Conservation (phyloP, 1,284 basidiomycete genomes). For the Earliella scabrosa region DNA sequence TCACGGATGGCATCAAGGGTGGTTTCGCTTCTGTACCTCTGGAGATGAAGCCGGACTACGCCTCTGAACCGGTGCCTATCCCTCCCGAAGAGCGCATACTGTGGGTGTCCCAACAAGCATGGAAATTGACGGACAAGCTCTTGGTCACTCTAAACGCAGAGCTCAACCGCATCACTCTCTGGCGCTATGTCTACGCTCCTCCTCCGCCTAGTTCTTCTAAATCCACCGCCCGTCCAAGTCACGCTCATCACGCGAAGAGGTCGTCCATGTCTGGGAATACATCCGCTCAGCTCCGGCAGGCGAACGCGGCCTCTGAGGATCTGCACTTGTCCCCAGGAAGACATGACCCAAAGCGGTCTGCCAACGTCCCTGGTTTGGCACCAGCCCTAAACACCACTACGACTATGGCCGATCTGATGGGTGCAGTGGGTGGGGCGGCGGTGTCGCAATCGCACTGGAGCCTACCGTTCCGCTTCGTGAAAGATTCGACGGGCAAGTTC, state of each 20-base stretch:
- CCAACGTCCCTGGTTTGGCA: slow-evolving; percentile 29
- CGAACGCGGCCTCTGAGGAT: slow-evolving; percentile 22
- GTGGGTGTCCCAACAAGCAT: slow-evolving; percentile 55
- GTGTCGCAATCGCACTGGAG: slow-evolving; percentile 37
- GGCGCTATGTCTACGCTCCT: slow-evolving; percentile 70
- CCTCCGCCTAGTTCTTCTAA: slow-evolving; percentile 45
- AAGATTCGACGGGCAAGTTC: slow-evolving; percentile 15
- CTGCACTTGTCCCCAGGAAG: slow-evolving; percentile 22
- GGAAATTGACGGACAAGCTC: slow-evolving; percentile 50
- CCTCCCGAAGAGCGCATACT: slow-evolving; percentile 66
- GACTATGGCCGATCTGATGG: slow-evolving; percentile 55
- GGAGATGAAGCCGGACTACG: slow-evolving; percentile 56
- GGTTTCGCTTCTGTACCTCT: slow-evolving; percentile 43
- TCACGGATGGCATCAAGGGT: slow-evolving; percentile 59
- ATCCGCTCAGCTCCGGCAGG: slow-evolving; percentile 23
- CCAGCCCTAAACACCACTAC: slow-evolving; percentile 48
- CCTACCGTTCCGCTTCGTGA: slow-evolving; percentile 44
- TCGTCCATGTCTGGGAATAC: slow-evolving; percentile 29
- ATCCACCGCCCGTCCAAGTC: slow-evolving; percentile 12
- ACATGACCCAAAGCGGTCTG: slow-evolving; percentile 23
- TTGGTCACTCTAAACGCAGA: slow-evolving; percentile 61
- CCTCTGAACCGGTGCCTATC: slow-evolving; percentile 49
- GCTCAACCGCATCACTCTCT: slow-evolving; percentile 58
- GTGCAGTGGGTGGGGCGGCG: slow-evolving; percentile 25
- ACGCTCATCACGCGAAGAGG: slow-evolving; percentile 21